Evolutionary conservation across 306 rosid genomes (phyloP).

Genomic region (Lathyrus tuberosus): DNA sequence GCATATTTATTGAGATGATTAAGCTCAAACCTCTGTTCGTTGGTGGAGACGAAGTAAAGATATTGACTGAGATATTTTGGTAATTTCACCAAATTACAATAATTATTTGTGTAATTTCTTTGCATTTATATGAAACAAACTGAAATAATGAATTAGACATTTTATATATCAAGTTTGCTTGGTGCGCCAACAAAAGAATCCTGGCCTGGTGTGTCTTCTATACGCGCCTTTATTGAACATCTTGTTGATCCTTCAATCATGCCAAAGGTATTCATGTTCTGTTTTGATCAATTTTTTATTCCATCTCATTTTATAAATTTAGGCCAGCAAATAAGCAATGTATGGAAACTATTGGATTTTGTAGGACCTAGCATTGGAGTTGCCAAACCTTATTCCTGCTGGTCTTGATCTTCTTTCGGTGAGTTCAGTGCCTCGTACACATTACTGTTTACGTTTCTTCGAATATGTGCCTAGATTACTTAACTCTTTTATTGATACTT

Average conservation of each 20-base stretch:
- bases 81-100: neutral
- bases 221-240: neutral
- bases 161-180: slow-evolving; percentile 24
- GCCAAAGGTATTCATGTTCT: slow-evolving; percentile 19
- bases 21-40: slow-evolving; percentile 11
- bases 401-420: slow-evolving; percentile 36
- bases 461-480: no score
- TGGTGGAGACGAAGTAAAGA: neutral
- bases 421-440: slow-evolving; percentile 1
- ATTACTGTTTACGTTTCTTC: neutral
- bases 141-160: neutral
- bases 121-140: neutral
- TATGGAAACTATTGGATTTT: neutral
- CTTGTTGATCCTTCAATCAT: neutral
- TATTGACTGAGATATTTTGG: slow-evolving; percentile 13
- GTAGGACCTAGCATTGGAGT: accelerated
- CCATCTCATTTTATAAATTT: neutral
- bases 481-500: neutral
- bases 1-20: slow-evolving; percentile 36
- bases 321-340: neutral
- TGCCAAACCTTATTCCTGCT: neutral
- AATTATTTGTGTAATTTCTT: slow-evolving; percentile 1
- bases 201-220: slow-evolving; percentile 33
- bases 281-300: neutral
- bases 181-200: slow-evolving; percentile 35